These are phyloP conservation scores for Phytophthora pini DNA, from an alignment of 352 stramenopile genomes.

Conservation along the genomic window DNA sequence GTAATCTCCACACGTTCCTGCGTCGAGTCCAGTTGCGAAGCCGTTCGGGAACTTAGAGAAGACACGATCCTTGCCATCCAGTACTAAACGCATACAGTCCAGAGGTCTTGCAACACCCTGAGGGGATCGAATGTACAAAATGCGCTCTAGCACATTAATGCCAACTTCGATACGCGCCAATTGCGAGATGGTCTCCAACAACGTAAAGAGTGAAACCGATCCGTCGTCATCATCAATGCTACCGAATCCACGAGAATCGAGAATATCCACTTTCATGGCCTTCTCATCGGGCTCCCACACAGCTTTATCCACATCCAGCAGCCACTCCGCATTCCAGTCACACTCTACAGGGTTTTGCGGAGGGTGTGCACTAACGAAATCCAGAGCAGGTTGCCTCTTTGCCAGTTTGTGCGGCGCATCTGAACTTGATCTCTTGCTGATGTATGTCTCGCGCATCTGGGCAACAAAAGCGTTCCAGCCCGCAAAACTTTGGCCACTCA, in stretches of 20 bases:
- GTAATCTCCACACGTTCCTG: constrained; percentile 56
- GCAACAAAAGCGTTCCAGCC: constrained; percentile 63
- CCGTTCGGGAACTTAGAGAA: constrained; percentile 61
- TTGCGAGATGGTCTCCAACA: constrained; percentile 55
- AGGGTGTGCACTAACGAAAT: constrained; percentile 12
- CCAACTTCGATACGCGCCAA: constrained; percentile 44
- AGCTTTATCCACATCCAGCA: constrained; percentile 56
- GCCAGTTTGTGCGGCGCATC: background rate
- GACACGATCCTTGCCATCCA: constrained; percentile 64
- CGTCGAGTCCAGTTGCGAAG: constrained; percentile 27
- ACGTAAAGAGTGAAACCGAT: constrained; percentile 38
- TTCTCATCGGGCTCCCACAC: constrained; percentile 41
- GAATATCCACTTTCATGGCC: constrained; percentile 8
- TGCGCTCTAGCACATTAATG: constrained; percentile 38
- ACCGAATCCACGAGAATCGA: background rate
- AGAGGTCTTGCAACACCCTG: constrained; percentile 21
- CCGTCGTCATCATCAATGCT: constrained; percentile 6
- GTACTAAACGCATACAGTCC: constrained; percentile 48
- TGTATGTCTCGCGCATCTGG: constrained; percentile 62
- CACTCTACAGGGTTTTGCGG: constrained; percentile 42
- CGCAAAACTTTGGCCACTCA: constrained; percentile 50
- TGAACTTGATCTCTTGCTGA: constrained; percentile 26
- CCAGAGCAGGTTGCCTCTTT: background rate
- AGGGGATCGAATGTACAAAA: constrained; percentile 42
- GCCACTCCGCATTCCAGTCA: constrained; percentile 58